phyloP scores from a whole-genome alignment of 208 protist genomes.

The Porcisia hertigi region DNA sequence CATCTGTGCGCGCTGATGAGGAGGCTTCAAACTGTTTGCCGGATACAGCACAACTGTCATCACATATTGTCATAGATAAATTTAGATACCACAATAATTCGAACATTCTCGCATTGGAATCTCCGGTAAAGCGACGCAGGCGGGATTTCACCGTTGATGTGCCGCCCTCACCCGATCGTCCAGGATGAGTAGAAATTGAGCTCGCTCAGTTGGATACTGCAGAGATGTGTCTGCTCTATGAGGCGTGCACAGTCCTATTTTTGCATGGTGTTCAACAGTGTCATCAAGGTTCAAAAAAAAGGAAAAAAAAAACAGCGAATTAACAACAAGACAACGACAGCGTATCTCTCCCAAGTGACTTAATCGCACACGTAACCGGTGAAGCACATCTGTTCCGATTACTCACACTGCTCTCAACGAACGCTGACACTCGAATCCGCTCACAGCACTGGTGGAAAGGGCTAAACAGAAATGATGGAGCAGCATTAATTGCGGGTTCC shows the following conservation, averaged over 20 bases:
- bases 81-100: conserved; percentile 1
- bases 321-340: not conserved
- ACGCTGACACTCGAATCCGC: not conserved
- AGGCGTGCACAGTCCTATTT: not conserved
- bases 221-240: not conserved
- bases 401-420: not conserved
- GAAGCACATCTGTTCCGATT: not conserved
- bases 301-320: not conserved
- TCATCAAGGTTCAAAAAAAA: not conserved
- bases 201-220: not conserved
- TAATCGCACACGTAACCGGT: not conserved
- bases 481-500: not conserved
- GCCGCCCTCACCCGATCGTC: conserved; percentile 39
- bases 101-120: conserved; percentile 34
- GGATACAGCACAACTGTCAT: not conserved
- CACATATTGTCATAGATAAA: conserved; percentile 13
- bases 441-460: not conserved
- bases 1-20: not conserved
- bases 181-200: conserved; percentile 4
- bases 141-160: conserved; percentile 25
- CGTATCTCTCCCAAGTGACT: not conserved
- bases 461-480: not conserved
- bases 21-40: not conserved
- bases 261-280: not conserved
- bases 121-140: conserved; percentile 40